phyloP scores from a whole-genome alignment of 1,284 basidiomycete species.

The Boletus smithii region DNA sequence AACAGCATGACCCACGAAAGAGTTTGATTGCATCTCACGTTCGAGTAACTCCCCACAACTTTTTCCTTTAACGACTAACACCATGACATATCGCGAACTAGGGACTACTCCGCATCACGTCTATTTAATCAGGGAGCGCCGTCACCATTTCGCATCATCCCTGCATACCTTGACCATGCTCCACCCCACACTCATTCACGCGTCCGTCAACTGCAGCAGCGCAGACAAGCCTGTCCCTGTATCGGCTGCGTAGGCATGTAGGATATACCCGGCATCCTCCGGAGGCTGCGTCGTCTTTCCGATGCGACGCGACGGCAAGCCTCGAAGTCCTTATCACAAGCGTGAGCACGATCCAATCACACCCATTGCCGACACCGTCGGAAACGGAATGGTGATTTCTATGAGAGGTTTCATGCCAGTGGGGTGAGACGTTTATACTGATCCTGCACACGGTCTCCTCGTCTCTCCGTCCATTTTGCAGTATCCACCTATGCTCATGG shows the following conservation, averaged over 20 bases:
- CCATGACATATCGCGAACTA: background rate
- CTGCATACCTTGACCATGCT: background rate
- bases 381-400: too few species aligned
- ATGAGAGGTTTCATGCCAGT: too few species aligned
- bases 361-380: background rate
- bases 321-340: too few species aligned
- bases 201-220: background rate
- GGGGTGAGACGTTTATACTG: too few species aligned
- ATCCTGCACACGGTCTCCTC: background rate
- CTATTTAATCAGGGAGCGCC: background rate
- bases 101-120: background rate
- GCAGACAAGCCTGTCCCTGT: background rate
- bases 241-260: too few species aligned
- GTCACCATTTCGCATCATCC: background rate
- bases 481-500: too few species aligned
- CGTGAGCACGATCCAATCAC: too few species aligned
- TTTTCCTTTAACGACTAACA: background rate
- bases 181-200: background rate
- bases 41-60: background rate
- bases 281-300: too few species aligned
- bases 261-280: too few species aligned
- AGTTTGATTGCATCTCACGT: background rate
- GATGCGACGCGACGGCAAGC: too few species aligned
- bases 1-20: background rate
- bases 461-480: background rate